These are phyloP conservation scores for Aspergillus japonicus DNA, from an alignment of 2,329 filamentous ascomycete species.

Conservation along the genomic window DNA sequence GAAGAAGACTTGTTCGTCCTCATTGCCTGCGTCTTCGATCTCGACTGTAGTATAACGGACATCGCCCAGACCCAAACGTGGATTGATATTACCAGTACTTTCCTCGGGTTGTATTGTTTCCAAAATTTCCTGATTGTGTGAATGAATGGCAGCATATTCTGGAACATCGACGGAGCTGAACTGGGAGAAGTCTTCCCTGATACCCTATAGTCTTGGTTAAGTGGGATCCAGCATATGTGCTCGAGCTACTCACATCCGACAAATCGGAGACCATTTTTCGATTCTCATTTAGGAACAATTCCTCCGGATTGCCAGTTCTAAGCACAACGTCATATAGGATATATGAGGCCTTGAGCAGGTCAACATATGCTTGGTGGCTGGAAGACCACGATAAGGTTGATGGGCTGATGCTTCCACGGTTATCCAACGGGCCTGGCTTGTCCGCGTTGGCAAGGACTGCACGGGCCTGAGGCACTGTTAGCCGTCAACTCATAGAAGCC, in stretches of 20 bases:
- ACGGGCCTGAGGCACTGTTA: conserved; percentile 20
- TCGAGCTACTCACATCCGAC: conserved; percentile 23
- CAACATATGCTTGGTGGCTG: conserved; percentile 31
- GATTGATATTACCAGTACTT: conserved; percentile 14
- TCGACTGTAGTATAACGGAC: conserved; percentile 31
- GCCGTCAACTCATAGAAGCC: not conserved
- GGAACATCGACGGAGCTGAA: conserved; percentile 29
- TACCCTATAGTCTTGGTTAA: conserved; percentile 17
- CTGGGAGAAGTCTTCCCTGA: conserved; percentile 29
- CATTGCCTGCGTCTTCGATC: conserved; percentile 31
- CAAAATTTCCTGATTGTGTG: conserved; percentile 30
- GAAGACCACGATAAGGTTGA: conserved; percentile 22
- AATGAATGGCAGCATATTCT: conserved; percentile 20
- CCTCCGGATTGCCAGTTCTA: conserved; percentile 19
- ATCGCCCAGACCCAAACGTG: conserved; percentile 22
- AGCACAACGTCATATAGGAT: conserved; percentile 34
- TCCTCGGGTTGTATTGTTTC: conserved; percentile 33
- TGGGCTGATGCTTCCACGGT: conserved; percentile 25
- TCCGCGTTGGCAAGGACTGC: conserved; percentile 24
- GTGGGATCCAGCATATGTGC: not conserved
- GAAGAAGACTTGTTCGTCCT: conserved; percentile 31
- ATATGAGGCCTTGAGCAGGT: conserved; percentile 34
- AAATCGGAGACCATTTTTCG: conserved; percentile 32
- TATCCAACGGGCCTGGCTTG: conserved; percentile 17
- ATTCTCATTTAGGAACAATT: conserved; percentile 29